phyloP scores from a whole-genome alignment of 441 rosid genomes.

The Metrosideros polymorpha region DNA sequence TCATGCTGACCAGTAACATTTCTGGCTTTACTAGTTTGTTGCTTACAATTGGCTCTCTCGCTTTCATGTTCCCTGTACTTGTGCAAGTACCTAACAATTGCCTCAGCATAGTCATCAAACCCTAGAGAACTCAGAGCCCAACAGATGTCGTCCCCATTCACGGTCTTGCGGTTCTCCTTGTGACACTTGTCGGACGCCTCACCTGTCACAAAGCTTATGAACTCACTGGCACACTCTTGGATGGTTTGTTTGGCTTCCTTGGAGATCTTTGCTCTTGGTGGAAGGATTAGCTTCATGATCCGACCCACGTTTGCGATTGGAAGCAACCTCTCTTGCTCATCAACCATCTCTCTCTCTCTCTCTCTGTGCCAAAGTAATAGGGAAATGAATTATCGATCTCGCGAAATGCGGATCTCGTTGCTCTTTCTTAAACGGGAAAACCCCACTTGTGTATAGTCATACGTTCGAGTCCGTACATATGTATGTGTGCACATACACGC shows the following conservation, averaged over 20 bases:
- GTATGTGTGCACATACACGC: background rate
- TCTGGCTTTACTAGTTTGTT: constrained; percentile 19
- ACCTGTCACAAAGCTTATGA: constrained; percentile 77
- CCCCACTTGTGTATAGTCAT: background rate
- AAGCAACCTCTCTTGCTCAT: constrained; percentile 52
- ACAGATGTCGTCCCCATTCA: constrained; percentile 88
- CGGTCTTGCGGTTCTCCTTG: constrained; percentile 85
- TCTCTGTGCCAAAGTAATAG: background rate
- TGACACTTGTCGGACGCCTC: constrained; percentile 97
- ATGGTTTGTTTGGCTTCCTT: constrained; percentile 81
- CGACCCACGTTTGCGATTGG: constrained; percentile 87
- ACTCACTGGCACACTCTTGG: constrained; percentile 94
- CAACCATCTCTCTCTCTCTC: constrained; percentile 21
- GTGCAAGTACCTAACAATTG: constrained; percentile 60
- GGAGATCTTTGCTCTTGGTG: constrained; percentile 75
- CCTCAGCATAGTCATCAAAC: constrained; percentile 66
- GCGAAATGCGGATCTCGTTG: background rate
- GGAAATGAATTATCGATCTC: background rate
- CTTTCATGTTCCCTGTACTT: constrained; percentile 65
- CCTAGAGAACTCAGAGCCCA: constrained; percentile 83
- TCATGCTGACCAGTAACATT: constrained; percentile 3
- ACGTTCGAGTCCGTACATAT: background rate
- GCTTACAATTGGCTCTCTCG: constrained; percentile 19
- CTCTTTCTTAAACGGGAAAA: constrained; percentile 1
- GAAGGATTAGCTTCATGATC: constrained; percentile 74